phyloP scores from a whole-genome alignment of 2,329 filamentous ascomycete genomes.

The Pyricularia sp. region DNA sequence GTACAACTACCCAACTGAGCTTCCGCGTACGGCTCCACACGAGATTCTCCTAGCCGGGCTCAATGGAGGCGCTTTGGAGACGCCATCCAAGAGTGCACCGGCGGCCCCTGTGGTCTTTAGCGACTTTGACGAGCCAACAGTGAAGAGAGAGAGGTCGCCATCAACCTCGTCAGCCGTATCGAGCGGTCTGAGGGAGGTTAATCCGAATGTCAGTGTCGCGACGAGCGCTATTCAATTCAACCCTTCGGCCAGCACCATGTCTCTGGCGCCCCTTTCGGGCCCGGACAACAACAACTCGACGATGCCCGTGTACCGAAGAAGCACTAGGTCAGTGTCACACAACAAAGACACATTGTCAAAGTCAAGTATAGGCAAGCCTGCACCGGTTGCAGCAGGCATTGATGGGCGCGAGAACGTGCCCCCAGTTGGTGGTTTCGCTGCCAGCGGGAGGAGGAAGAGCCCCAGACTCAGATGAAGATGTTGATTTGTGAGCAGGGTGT shows the following conservation, averaged over 20 bases:
- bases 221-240: conserved; percentile 29
- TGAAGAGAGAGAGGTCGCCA: conserved; percentile 10
- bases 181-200: conserved; percentile 43
- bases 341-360: conserved; percentile 15
- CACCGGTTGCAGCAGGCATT: conserved; percentile 13
- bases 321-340: conserved; percentile 20
- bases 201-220: conserved; percentile 32
- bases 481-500: not conserved
- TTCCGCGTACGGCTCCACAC: conserved; percentile 62
- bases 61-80: conserved; percentile 24
- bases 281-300: conserved; percentile 24
- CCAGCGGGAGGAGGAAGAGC: conserved; percentile 44
- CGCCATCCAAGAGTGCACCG: conserved; percentile 16
- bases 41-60: conserved; percentile 30
- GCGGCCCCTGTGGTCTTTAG: conserved; percentile 17
- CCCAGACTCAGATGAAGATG: conserved; percentile 19
- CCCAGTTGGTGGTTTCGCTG: conserved; percentile 28
- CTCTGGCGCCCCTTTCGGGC: conserved; percentile 18
- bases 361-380: not conserved
- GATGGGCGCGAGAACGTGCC: conserved; percentile 45
- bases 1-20: conserved; percentile 70
- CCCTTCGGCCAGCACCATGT: conserved; percentile 29
- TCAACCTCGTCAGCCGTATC: conserved; percentile 16
- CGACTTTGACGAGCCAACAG: conserved; percentile 3
- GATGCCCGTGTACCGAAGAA: conserved; percentile 39